Percentiles rank a stretch among this genome's conserved stretches.
Conservation (phyloP, 805 yeast genomes). For the Hanseniaspora clermontiae region DNA sequence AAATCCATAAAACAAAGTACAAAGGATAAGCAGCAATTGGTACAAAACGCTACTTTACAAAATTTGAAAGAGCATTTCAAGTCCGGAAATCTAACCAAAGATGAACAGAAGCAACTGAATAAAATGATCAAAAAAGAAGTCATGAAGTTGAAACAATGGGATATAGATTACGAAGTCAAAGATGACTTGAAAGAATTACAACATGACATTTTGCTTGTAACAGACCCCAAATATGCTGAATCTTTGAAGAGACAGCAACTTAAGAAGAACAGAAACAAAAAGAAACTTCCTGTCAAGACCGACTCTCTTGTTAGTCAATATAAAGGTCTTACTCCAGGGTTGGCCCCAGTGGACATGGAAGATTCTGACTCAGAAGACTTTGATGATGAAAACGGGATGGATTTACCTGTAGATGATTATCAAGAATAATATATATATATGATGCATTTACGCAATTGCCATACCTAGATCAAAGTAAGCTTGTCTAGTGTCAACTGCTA, state of each 20-base stretch:
- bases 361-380: conserved; percentile 37
- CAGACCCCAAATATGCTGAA: conserved; percentile 26
- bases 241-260: conserved; percentile 25
- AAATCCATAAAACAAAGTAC: conserved; percentile 20
- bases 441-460: conserved; percentile 24
- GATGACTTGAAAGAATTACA: conserved; percentile 36
- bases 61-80: conserved; percentile 27
- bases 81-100: conserved; percentile 24
- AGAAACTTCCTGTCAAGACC: conserved; percentile 21
- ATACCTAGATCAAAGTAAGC: conserved; percentile 45
- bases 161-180: conserved; percentile 26
- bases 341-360: conserved; percentile 65
- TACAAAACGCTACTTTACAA: conserved; percentile 26
- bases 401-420: conserved; percentile 1
- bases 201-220: conserved; percentile 32
- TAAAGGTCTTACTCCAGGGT: conserved; percentile 67
- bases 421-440: conserved; percentile 7
- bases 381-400: conserved; percentile 10
- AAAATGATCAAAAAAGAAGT: conserved; percentile 30
- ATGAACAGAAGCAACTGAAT: conserved; percentile 29
- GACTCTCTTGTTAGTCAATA: conserved; percentile 28
- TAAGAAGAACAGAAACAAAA: conserved; percentile 15
- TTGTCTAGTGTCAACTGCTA: conserved; percentile 72
- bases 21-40: conserved; percentile 19
- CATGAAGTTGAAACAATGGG: conserved; percentile 32